Evolutionary conservation across 495 filamentous ascomycete genomes (phyloP).

Genomic region (Penicillium psychrofluorescens): DNA sequence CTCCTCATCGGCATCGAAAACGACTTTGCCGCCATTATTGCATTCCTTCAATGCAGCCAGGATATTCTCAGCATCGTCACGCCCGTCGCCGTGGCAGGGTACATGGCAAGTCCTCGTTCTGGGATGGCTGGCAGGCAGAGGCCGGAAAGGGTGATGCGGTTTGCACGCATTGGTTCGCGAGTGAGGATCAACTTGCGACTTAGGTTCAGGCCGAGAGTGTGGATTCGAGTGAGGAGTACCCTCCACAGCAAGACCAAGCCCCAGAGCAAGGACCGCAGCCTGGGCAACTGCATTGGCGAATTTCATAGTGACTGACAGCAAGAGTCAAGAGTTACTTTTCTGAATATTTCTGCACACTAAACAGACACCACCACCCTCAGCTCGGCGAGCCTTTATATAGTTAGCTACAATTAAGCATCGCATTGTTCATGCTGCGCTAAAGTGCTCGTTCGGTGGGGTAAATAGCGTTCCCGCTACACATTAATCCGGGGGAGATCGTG

Average conservation of each 20-base stretch:
- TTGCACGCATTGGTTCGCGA: slow-evolving; percentile 22
- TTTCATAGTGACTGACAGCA: slow-evolving; percentile 17
- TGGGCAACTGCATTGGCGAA: slow-evolving; percentile 20
- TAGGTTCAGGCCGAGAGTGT: not conserved
- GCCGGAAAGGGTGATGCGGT: slow-evolving; percentile 27
- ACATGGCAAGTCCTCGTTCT: slow-evolving; percentile 31
- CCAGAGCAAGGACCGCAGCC: slow-evolving; percentile 14
- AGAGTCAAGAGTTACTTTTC: not conserved
- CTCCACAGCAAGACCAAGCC: slow-evolving; percentile 15
- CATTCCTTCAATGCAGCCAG: slow-evolving; percentile 52
- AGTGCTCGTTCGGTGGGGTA: slow-evolving; percentile 9
- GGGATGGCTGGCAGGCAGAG: slow-evolving; percentile 22
- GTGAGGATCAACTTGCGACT: not conserved
- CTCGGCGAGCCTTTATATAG: too few species aligned
- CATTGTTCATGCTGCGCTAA: not conserved
- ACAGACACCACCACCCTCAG: too few species aligned
- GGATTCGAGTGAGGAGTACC: slow-evolving; percentile 2
- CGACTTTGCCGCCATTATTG: slow-evolving; percentile 60
- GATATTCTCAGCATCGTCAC: slow-evolving; percentile 54
- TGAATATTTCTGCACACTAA: too few species aligned
- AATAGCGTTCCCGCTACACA: not conserved
- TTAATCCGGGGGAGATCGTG: slow-evolving; percentile 15
- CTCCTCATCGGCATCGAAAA: slow-evolving; percentile 46
- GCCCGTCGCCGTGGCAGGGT: slow-evolving; percentile 29
- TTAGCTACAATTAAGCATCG: too few species aligned